phyloP scores from a whole-genome alignment of 1,139 yeast species.

The Kodamaea suecica region DNA sequence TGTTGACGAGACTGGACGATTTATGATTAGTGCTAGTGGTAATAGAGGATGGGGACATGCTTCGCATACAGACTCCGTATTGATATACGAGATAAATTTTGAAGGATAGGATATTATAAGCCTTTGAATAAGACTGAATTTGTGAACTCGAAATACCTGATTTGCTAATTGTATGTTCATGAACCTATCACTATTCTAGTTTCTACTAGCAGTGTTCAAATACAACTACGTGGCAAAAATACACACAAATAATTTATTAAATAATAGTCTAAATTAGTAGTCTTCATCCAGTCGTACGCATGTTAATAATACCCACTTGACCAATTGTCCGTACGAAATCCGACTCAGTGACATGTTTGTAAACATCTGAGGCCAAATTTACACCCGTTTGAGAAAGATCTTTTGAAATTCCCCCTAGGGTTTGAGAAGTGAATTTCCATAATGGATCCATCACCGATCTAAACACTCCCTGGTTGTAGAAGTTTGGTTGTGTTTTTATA shows the following conservation, averaged over 20 bases:
- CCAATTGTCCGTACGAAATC: slow-evolving; percentile 21
- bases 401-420: neutral
- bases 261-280: neutral
- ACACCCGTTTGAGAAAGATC: slow-evolving; percentile 1
- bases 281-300: neutral
- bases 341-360: slow-evolving; percentile 16
- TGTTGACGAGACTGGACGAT: slow-evolving; percentile 84
- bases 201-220: too few relatives aligned
- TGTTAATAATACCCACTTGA: slow-evolving; percentile 33
- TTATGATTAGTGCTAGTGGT: slow-evolving; percentile 89
- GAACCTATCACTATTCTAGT: too few relatives aligned
- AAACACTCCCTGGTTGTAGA: slow-evolving; percentile 12
- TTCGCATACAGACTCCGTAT: slow-evolving; percentile 69
- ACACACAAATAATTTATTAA: too few relatives aligned
- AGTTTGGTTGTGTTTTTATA: slow-evolving; percentile 18
- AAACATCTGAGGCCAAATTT: slow-evolving; percentile 2
- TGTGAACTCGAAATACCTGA: too few relatives aligned
- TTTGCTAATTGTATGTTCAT: too few relatives aligned
- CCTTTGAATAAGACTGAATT: too few relatives aligned
- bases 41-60: slow-evolving; percentile 93
- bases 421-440: slow-evolving; percentile 1
- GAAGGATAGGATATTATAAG: too few relatives aligned
- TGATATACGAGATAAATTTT: slow-evolving; percentile 64
- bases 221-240: too few relatives aligned
- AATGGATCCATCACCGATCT: slow-evolving; percentile 9